These are phyloP conservation scores for Candida awuae DNA, from an alignment of 805 yeast genomes.

Conservation along the genomic window DNA sequence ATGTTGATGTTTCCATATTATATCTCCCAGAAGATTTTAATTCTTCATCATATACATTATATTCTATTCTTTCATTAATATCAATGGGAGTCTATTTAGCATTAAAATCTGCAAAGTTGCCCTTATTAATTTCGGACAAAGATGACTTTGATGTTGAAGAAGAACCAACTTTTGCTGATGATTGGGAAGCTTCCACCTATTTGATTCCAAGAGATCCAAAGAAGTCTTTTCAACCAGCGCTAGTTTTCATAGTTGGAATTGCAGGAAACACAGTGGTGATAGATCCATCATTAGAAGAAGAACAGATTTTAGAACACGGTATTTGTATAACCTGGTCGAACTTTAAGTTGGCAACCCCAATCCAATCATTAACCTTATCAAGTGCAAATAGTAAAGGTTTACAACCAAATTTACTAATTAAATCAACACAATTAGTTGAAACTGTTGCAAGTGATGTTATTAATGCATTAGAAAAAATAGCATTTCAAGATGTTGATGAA, in stretches of 20 bases:
- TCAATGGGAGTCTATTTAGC: slow-evolving; percentile 81
- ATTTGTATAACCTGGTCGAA: slow-evolving; percentile 63
- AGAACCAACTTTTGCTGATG: slow-evolving; percentile 86
- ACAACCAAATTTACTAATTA: slow-evolving; percentile 36
- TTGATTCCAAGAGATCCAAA: slow-evolving; percentile 32
- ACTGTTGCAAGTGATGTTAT: slow-evolving; percentile 57
- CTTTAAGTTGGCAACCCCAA: slow-evolving; percentile 63
- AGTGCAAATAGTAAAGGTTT: slow-evolving; percentile 49
- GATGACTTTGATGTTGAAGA: slow-evolving; percentile 68
- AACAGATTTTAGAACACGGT: slow-evolving; percentile 81
- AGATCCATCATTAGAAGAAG: slow-evolving; percentile 88
- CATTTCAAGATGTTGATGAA: slow-evolving; percentile 33
- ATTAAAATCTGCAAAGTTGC: slow-evolving; percentile 66
- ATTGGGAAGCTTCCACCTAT: slow-evolving; percentile 55
- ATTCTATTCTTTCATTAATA: slow-evolving; percentile 43
- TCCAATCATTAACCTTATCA: slow-evolving; percentile 56
- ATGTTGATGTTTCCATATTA: slow-evolving; percentile 70
- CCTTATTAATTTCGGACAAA: slow-evolving; percentile 59
- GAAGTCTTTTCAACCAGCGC: slow-evolving; percentile 52
- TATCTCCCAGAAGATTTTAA: slow-evolving; percentile 40
- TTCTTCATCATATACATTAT: slow-evolving; percentile 66
- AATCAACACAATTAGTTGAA: slow-evolving; percentile 51
- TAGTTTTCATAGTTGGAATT: slow-evolving; percentile 67
- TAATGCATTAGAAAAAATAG: slow-evolving; percentile 44
- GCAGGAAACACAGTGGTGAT: slow-evolving; percentile 61